Conservation (phyloP, 495 filamentous ascomycete species). For the Entonaema liquescens region DNA sequence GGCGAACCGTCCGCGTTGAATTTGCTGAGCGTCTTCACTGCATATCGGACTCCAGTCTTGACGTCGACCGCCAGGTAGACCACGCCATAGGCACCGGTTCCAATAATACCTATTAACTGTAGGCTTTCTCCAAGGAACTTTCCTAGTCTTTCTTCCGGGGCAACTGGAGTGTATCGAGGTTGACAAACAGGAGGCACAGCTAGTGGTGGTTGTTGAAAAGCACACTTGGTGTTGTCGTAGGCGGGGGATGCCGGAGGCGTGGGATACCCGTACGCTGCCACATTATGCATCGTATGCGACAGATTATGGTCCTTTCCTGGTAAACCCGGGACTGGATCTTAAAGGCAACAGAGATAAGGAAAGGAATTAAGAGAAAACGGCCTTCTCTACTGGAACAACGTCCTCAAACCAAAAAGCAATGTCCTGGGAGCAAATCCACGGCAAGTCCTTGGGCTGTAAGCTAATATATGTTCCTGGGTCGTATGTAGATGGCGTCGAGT, state of each 20-base stretch:
- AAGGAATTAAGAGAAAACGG: conserved; percentile 45
- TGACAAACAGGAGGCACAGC: conserved; percentile 41
- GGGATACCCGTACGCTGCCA: conserved; percentile 61
- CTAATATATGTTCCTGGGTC: conserved; percentile 38
- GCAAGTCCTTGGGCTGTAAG: conserved; percentile 44
- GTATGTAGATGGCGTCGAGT: conserved; percentile 40
- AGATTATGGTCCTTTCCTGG: conserved; percentile 45
- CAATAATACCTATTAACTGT: conserved; percentile 84
- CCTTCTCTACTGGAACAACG: conserved; percentile 41
- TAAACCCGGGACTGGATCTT: conserved; percentile 30
- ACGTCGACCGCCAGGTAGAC: conserved; percentile 95
- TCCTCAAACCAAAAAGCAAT: conserved; percentile 38
- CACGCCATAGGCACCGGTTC: conserved; percentile 94
- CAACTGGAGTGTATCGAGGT: conserved; percentile 52
- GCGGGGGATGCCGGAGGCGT: conserved; percentile 61
- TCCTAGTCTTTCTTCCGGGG: conserved; percentile 87
- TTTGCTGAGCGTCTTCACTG: conserved; percentile 97
- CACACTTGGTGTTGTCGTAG: conserved; percentile 55
- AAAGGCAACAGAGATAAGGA: conserved; percentile 37
- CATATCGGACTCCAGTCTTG: conserved; percentile 81
- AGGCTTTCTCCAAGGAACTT: conserved; percentile 82
- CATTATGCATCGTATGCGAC: conserved; percentile 62
- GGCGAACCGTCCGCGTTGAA: conserved; percentile 70
- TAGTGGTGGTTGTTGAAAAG: conserved; percentile 51
- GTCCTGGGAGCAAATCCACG: conserved; percentile 42